Base-by-base conservation (phyloP, 176 grass and related monocot species). In the Oryza brachyantha region DNA sequence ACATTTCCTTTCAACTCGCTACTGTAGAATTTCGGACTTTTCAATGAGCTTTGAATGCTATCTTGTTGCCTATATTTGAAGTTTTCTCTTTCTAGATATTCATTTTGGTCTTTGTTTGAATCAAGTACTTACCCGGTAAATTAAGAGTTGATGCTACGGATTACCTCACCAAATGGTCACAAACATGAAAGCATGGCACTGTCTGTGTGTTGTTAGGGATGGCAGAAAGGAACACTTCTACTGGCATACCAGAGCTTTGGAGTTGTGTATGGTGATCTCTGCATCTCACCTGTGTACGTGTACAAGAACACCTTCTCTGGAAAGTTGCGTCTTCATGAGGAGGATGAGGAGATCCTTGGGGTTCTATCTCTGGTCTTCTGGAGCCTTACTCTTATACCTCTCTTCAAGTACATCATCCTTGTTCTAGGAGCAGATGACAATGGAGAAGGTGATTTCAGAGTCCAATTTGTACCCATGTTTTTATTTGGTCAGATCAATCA, bases 281-380 rank as follows among this genome's bases (percentile, higher is more conserved):
- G 94, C 68, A 91, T 91, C 28, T 97, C 94, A 8, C 94, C 91
- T 4, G 86, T 97, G 21, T 97, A 97, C 28, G 94, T 97, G 70
- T 97, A 91, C 86, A 97, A 93, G 84, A 97, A 92, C 69, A 97
- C 94, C 27, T 97, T 97, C 26, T 97, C 94, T 0, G 91, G 94
- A 10, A 91, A 88, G 45, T 74, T 97, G 41, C 91, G 84, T 2
- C 88, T 97, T 45, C 88, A 97, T n/a, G 88, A 97, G 68, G 86
- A 97, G 65, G 93, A 97, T 31, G 88, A 83, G 35, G 94, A 97
- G 79, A 92, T 97, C 79, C 82, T 97, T 16, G 94, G 94, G 10
- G 94, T 92, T 6, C 50, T 97, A 9, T 97, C 94, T 31, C 34
- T 97, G 25, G 89, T 97, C 50, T 86, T 97, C 73, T 97, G 94